Percentiles rank a stretch among this genome's conserved stretches.
Conservation (phyloP, 2,329 filamentous ascomycete genomes). For the Pyricularia grisea region DNA sequence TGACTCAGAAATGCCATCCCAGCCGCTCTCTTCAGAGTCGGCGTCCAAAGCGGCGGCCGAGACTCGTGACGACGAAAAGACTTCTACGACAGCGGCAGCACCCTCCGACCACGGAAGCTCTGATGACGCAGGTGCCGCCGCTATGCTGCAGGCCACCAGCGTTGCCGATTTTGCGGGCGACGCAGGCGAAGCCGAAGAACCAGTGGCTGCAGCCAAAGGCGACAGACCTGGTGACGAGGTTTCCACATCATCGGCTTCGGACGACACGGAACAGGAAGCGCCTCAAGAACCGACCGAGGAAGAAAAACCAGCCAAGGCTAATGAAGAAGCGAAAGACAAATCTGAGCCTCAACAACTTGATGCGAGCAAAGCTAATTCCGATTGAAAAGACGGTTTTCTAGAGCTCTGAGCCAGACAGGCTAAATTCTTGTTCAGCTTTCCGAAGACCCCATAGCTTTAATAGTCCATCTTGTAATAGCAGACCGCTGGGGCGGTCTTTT, state of each 20-base stretch:
- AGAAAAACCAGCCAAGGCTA: slow-evolving; percentile 5
- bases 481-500: background rate
- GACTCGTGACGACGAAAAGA: background rate
- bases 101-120: background rate
- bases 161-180: slow-evolving; percentile 3
- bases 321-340: slow-evolving; percentile 3
- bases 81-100: background rate
- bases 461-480: background rate
- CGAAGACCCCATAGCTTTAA: background rate
- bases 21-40: background rate
- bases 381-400: background rate
- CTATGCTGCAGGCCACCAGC: background rate
- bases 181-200: slow-evolving; percentile 9
- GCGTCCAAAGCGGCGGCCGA: slow-evolving; percentile 2
- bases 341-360: background rate
- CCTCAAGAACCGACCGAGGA: slow-evolving; percentile 2
- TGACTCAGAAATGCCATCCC: background rate
- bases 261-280: slow-evolving; percentile 8
- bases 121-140: background rate
- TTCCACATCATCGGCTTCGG: background rate
- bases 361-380: slow-evolving; percentile 8
- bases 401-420: background rate
- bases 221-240: slow-evolving; percentile 15
- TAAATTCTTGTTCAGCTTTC: background rate
- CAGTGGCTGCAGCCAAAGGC: slow-evolving; percentile 7